Base-by-base conservation (phyloP, 1,139 yeast species). In the Meyerozyma smithsonii region DNA sequence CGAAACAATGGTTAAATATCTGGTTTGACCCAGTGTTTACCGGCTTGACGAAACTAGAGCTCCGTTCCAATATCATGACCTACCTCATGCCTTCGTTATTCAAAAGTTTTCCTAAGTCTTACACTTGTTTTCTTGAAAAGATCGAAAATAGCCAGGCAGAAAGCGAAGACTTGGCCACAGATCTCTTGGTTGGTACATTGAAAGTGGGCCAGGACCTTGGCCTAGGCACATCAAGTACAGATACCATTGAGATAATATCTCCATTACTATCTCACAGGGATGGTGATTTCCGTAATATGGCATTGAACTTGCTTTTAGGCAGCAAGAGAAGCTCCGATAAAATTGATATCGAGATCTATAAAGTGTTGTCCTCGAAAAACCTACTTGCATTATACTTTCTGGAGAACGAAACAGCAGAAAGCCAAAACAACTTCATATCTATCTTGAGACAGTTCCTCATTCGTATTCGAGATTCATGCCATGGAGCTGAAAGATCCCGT, bases 81-180 rank as follows among this genome's bases (percentile, higher is more conserved):
- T 81, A 86, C 52, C 61, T 88, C 11, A 53, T 89, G 14, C 89
- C 88, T 1, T 71, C 68, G 10, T 55, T 88, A 12, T 77, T 88
- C 54, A 74, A 73, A 49, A 56, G 69, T 20, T 72, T 80, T 7
- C 70, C 74, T 1, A 42, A 41, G 8, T 39, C 50, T 6, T 54
- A 57, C 32, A 26, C 37, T 4, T 28, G 6, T 46, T 21, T 66
- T 74, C 10, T 71, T 74, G 50, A 52, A 55, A 37, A 49, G 8
- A 77, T 81, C 40, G 58, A 66, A 23, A 34, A 49, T 38, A 52
- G 55, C n/a, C 42, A 55, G 36, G 44, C 36, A 26, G 46, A 41
- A 11, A 42, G 46, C 8, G 40, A 45, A 2, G 47, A 48, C 18
- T 28, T 48, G 23, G 24, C 55, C 39, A 41, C 53, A 2, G 60